Conservation (phyloP, 2,329 filamentous ascomycete species). For the Thielaviopsis musarum region DNA sequence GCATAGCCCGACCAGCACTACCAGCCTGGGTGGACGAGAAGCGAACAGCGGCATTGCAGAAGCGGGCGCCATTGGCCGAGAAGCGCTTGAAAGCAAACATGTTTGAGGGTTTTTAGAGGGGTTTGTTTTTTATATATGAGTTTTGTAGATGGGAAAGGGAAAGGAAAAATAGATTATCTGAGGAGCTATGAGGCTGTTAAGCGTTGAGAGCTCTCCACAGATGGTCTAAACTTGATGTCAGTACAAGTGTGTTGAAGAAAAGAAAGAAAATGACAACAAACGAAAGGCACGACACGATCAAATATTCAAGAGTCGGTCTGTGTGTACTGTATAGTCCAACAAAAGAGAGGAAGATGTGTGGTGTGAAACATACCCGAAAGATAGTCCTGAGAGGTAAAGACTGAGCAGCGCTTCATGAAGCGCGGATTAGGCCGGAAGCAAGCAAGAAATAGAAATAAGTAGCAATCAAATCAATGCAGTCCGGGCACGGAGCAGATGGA, state of each 20-base stretch:
- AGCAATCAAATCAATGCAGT: constrained; percentile 4
- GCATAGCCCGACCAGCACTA: constrained; percentile 52
- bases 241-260: background rate
- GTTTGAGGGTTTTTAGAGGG: background rate
- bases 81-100: constrained; percentile 26
- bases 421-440: constrained; percentile 33
- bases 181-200: constrained; percentile 14
- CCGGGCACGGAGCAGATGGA: too few species aligned
- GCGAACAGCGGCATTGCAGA: constrained; percentile 18
- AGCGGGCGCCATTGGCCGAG: constrained; percentile 26
- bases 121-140: background rate
- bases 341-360: constrained; percentile 16
- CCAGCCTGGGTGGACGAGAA: constrained; percentile 29
- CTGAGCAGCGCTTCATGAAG: constrained; percentile 71
- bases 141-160: background rate
- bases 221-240: constrained; percentile 20
- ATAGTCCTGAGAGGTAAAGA: constrained; percentile 80
- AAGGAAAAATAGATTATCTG: constrained; percentile 5
- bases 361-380: constrained; percentile 46
- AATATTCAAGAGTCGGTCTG: background rate
- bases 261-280: background rate
- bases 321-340: constrained; percentile 13
- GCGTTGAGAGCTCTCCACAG: constrained; percentile 23
- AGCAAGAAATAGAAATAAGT: constrained; percentile 19
- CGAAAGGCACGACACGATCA: background rate